Evolutionary conservation across 345 rosid genomes (phyloP), one percentile per base, ranked within the genome.

Genomic region (Hypericum androsaemum): DNA sequence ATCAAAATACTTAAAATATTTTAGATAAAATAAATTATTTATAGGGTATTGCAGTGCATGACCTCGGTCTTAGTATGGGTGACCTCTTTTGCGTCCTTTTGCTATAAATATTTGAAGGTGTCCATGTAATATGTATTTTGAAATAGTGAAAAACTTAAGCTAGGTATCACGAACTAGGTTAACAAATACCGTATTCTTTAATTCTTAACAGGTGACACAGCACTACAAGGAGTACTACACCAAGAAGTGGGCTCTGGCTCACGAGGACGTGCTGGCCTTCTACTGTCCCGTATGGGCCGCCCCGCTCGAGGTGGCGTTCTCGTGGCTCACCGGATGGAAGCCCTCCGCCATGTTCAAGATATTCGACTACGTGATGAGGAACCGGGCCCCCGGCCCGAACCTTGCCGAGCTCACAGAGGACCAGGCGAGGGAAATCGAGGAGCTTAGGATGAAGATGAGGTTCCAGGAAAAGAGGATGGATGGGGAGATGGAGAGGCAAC

Each of bases 311-410:
- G 73, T 54, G 48, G 71, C 87, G 46, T 80, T 50, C 59, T 71
- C 74, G 5, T 90, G 96, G 96, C 0, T 84, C 37, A 82, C 92
- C 11, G 98, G 95, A 11, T 90, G 94, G 90, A 86, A 80, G 60
- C 96, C 98, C 0, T 77, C 89, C 0, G 59, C 50, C 22, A 66
- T 64, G 10, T 82, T 90, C 50, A 50, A 74, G 12, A 66, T 89
- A n/a, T 38, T 81, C 14, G 74, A 75, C 13, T 64, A 81, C 50
- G 43, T 71, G 52, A 56, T 73, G 61, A 68, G 47, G 53, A 54
- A 64, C 10, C 44, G 64, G 40, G 53, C 39, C 11, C 62, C 57
- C 6, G 62, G 73, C 10, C 32, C 32, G 41, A 47, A 59, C 12
- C 42, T 63, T 10, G 50, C 57, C 12, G 77, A 62, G 11, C 47